Percentiles rank a stretch among this genome's conserved stretches.
Conservation (phyloP, 2,329 filamentous ascomycete genomes). For the Talaromyces sp. region DNA sequence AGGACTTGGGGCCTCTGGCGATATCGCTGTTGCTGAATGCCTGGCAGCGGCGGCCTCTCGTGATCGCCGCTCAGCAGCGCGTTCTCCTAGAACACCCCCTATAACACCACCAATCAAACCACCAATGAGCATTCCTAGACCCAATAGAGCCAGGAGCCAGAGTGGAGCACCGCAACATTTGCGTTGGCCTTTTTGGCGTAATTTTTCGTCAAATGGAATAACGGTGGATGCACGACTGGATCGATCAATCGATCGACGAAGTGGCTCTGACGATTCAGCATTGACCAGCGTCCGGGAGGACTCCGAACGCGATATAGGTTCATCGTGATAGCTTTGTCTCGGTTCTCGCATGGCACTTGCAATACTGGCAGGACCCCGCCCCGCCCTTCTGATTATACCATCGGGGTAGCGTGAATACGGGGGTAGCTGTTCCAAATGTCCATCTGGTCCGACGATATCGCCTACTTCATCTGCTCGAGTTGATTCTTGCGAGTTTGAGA, state of each 20-base stretch:
- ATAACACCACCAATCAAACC: slow-evolving; percentile 49
- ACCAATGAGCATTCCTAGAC: slow-evolving; percentile 43
- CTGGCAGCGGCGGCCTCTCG: slow-evolving; percentile 5
- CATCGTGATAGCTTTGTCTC: slow-evolving; percentile 22
- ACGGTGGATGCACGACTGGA: slow-evolving; percentile 17
- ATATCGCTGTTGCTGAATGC: not conserved
- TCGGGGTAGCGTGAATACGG: slow-evolving; percentile 89
- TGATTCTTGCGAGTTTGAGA: slow-evolving; percentile 63
- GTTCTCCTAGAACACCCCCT: slow-evolving; percentile 49
- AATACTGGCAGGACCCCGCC: slow-evolving; percentile 34
- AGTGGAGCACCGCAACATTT: slow-evolving; percentile 48
- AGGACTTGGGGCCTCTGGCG: slow-evolving; percentile 8
- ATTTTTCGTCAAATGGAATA: slow-evolving; percentile 35
- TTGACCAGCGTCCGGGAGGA: slow-evolving; percentile 24
- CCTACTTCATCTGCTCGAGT: slow-evolving; percentile 65
- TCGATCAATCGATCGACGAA: slow-evolving; percentile 13
- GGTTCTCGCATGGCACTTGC: slow-evolving; percentile 14
- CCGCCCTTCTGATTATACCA: slow-evolving; percentile 54
- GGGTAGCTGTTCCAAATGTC: slow-evolving; percentile 83
- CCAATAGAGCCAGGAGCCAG: slow-evolving; percentile 44
- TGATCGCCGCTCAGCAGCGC: slow-evolving; percentile 21
- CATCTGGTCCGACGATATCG: slow-evolving; percentile 79
- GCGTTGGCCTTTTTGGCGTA: slow-evolving; percentile 37
- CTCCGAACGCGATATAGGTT: slow-evolving; percentile 25
- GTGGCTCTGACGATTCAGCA: slow-evolving; percentile 12